Base-by-base conservation (phyloP, 495 filamentous ascomycete genomes). In the Physcia stellaris region DNA sequence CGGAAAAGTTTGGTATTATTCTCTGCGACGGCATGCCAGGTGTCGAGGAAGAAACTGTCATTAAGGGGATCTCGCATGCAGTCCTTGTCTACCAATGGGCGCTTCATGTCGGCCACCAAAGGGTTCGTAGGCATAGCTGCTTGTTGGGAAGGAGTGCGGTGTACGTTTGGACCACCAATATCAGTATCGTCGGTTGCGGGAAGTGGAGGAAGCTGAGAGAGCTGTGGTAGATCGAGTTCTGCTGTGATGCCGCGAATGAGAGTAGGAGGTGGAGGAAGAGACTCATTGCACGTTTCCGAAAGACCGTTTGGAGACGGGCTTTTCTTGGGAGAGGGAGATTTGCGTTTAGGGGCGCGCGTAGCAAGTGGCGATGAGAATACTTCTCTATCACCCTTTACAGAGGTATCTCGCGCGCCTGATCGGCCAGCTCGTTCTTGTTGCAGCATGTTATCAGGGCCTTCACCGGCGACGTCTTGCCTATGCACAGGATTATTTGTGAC, bases 1-100 rank as follows among this genome's bases (percentile, higher is more conserved):
- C 92, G 78, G 61, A 78, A 98, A 23, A 98, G 70, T 43, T 83
- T 81, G 4, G 90, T 95, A 55, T 98, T 98, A 59, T 95, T 95
- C 35, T 82, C 79, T 5, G 90, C 90, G 30, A 86, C 75, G n/a
- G 72, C 62, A 44, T 77, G 75, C 90, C 90, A 98, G 1, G 79
- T 77, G 45, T 93, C 84, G 31, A 86, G 71, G 51, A 80, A 88
- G 60, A 95, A 96, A 2, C 63, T 56, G 41, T 87, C 73, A 44
- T 79, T 79, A 20, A 96, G 64, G 0, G 92, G 90, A 54, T 98
- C 90, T 12, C 57, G 62, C 73, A 85, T 84, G 55, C 81, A 82
- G 42, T 84, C 75, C 28, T 70, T 66, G 37, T 73, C 69, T 13
- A 85, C 60, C 22, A 66, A 59, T 6, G 79, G 69, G 24, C 69